Evolutionary conservation across 169 alveolate genomes (phyloP).

Genomic region (Plasmodium gaboni): DNA sequence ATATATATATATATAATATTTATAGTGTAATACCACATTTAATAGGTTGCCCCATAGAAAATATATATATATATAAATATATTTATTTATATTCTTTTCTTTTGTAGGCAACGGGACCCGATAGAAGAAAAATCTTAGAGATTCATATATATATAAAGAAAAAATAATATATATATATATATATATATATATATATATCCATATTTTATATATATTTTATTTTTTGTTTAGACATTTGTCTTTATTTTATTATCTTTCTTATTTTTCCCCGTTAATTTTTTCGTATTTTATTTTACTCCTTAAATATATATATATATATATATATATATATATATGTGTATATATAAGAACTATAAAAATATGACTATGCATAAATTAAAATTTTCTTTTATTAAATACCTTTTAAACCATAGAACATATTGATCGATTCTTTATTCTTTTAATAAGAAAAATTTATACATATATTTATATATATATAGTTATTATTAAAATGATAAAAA

Average conservation of each 20-base stretch:
- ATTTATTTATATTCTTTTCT: neutral
- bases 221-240: conserved; percentile 1
- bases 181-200: neutral
- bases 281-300: neutral
- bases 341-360: neutral
- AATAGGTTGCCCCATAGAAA: neutral
- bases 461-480: too few relatives aligned
- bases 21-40: too few relatives aligned
- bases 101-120: conserved; percentile 24
- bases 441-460: too few relatives aligned
- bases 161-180: too few relatives aligned
- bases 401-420: too few relatives aligned
- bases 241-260: neutral
- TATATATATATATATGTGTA: neutral
- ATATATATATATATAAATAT: neutral
- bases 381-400: too few relatives aligned
- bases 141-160: conserved; percentile 1
- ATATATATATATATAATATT: neutral
- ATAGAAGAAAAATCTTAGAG: conserved; percentile 27
- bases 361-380: too few relatives aligned
- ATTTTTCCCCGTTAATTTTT: neutral
- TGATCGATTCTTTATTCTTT: too few relatives aligned
- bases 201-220: neutral
- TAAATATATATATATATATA: neutral
- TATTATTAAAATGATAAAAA: too few relatives aligned